Base-by-base conservation (phyloP, 805 yeast species). In the Pachysolen tannophilus region DNA sequence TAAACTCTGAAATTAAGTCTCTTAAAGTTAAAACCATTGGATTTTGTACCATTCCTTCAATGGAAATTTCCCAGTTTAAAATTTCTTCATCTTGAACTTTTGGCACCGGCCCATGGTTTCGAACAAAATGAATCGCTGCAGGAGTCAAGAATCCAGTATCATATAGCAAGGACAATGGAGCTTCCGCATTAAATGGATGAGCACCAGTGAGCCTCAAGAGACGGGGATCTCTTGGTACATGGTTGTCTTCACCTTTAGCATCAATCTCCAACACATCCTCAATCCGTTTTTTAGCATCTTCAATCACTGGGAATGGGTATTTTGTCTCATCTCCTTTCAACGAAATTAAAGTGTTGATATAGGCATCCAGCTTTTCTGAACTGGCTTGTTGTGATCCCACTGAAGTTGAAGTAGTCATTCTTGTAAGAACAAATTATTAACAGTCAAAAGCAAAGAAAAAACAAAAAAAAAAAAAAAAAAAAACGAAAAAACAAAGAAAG, bases 21-120 rank as follows among this genome's bases (percentile, higher is more conserved):
- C 41, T 33, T 26, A 57, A 21, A 10, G 46, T 42, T 13, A 58
- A 29, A 8, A 34, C 40, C 30, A 39, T 48, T 1, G 61, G 61
- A 5, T 39, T 32, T n/a, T 51, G 52, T 16, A 56, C 60, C 43
- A 53, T 32, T 1, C 61, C 63, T 24, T 45, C 51, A 5, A 58
- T 46, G 4, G 43, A 20, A 20, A 57, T 32, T 3, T 46, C 46
- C 63, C 63, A 57, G n/a, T 45, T 38, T 28, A 47, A 30, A 19
- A 52, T 42, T 3, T 44, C 47, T 5, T 43, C 43, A 6, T 44
- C 53, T 8, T 32, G 31, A 1, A 49, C 45, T 6, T 39, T 26
- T 1, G 60, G 60, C 8, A 50, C 60, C 2, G 56, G 50, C 7
- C 61, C 63, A 37, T 58, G 63, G 35, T 55, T 58, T 39, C 63